Percentiles rank a stretch among this genome's conserved stretches.
phyloP scores from a whole-genome alignment of 2,329 filamentous ascomycete genomes.

The Trichoderma polysporum region DNA sequence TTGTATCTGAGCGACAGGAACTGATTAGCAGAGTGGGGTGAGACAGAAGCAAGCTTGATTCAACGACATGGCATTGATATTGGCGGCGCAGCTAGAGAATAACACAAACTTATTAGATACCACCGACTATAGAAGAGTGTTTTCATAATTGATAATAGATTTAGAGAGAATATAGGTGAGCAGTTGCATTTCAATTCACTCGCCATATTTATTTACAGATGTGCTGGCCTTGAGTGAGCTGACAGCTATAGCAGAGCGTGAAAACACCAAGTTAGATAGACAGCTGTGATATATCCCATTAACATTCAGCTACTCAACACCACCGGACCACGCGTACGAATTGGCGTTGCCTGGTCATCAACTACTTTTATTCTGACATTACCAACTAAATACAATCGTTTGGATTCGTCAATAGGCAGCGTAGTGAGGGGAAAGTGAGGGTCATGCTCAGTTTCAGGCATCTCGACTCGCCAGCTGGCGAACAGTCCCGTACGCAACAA shows the following conservation, averaged over 20 bases:
- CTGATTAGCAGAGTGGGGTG: slow-evolving; percentile 9
- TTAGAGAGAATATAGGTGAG: background rate
- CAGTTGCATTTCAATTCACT: background rate
- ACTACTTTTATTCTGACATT: background rate
- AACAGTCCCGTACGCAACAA: background rate
- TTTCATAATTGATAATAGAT: background rate
- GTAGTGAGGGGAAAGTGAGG: background rate
- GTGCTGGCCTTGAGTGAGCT: background rate
- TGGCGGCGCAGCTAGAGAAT: background rate
- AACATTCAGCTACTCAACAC: background rate
- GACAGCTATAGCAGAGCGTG: background rate
- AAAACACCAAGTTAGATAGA: slow-evolving; percentile 4
- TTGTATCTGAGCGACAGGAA: slow-evolving; percentile 12
- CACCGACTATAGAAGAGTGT: background rate
- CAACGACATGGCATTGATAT: slow-evolving; percentile 11
- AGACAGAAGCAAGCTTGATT: slow-evolving; percentile 17
- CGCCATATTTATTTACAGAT: background rate
- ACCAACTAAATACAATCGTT: background rate
- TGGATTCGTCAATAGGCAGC: background rate
- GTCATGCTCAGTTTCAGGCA: background rate
- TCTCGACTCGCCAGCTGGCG: slow-evolving; percentile 11
- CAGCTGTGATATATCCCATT: background rate
- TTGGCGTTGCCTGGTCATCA: background rate
- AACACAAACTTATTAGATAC: background rate
- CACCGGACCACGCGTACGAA: background rate